Evolutionary conservation across 2,329 filamentous ascomycete genomes (phyloP).

Genomic region (Penicillium glabrum): DNA sequence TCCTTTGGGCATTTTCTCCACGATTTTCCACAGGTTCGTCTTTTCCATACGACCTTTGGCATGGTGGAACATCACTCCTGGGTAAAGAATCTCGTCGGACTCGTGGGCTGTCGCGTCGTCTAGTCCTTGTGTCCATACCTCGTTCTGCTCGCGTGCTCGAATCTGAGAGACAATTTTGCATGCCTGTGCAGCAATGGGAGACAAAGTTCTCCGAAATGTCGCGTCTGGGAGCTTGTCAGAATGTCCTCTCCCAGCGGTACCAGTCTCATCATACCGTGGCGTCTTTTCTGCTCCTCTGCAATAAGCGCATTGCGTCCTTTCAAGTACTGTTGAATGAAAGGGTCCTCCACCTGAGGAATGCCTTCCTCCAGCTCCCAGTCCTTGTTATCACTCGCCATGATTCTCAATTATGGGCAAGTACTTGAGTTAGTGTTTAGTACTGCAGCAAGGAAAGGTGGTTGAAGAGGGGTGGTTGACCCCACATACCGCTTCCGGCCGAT

Average conservation of each 20-base stretch:
- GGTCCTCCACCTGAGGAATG: slow-evolving; percentile 57
- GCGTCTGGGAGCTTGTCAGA: slow-evolving; percentile 20
- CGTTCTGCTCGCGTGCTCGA: slow-evolving; percentile 71
- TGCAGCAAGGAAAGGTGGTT: background rate
- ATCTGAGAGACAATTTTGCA: slow-evolving; percentile 78
- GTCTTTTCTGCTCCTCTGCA: slow-evolving; percentile 74
- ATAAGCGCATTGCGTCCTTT: slow-evolving; percentile 74
- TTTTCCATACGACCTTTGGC: slow-evolving; percentile 83
- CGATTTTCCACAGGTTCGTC: slow-evolving; percentile 81
- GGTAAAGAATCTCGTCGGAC: slow-evolving; percentile 66
- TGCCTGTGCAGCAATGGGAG: slow-evolving; percentile 74
- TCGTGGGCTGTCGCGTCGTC: slow-evolving; percentile 68
- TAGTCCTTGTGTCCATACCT: slow-evolving; percentile 72
- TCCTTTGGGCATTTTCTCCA: slow-evolving; percentile 86
- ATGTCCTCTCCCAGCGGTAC: background rate
- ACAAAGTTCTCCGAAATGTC: slow-evolving; percentile 55
- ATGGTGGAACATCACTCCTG: slow-evolving; percentile 90
- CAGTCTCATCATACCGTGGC: slow-evolving; percentile 61
- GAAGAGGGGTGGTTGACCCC: background rate
- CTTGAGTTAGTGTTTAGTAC: background rate
- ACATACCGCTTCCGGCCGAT: background rate
- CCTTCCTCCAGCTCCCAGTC: slow-evolving; percentile 43
- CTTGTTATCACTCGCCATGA: slow-evolving; percentile 20
- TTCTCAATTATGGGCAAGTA: background rate
- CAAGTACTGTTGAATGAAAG: slow-evolving; percentile 81